These are phyloP conservation scores for Prototheca wickerhamii DNA, from an alignment of 163 green algal species.

Conservation along the genomic window DNA sequence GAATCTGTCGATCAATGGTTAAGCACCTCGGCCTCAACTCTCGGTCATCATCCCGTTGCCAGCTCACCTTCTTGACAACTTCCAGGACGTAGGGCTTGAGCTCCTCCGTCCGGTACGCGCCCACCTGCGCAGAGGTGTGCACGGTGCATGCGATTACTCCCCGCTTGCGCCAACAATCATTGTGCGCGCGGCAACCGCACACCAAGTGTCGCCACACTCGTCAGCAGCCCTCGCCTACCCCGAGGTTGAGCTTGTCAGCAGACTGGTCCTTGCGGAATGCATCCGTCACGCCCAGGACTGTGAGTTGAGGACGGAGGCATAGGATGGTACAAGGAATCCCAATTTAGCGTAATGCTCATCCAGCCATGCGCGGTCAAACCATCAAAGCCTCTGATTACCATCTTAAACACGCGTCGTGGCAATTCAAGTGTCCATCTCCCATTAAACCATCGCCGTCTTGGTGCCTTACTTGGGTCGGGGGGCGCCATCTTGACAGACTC, in stretches of 20 bases:
- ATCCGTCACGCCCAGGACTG: constrained; percentile 85
- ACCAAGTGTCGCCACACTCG: background rate
- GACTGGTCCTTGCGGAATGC: constrained; percentile 73
- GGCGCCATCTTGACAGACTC: constrained; percentile 31
- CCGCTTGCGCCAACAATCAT: no score
- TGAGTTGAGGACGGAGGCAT: constrained; percentile 30
- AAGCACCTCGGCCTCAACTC: background rate
- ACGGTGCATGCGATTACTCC: background rate
- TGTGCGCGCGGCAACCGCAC: background rate
- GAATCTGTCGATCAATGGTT: no score
- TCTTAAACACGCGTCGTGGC: no score
- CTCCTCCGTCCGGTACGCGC: constrained; percentile 92
- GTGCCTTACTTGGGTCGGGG: constrained; percentile 4
- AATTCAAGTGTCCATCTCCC: background rate
- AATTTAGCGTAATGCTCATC: no score
- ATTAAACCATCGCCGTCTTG: background rate
- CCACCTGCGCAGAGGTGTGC: constrained; percentile 7
- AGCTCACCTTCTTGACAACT: constrained; percentile 79
- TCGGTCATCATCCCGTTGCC: background rate
- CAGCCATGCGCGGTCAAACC: no score
- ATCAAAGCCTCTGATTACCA: no score
- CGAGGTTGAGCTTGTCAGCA: constrained; percentile 90
- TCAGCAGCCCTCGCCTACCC: constrained; percentile 45
- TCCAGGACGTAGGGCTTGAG: constrained; percentile 88
- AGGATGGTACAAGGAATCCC: background rate